phyloP scores from a whole-genome alignment of 1,139 yeast genomes.

The Debaryomycetaceae sp. region DNA sequence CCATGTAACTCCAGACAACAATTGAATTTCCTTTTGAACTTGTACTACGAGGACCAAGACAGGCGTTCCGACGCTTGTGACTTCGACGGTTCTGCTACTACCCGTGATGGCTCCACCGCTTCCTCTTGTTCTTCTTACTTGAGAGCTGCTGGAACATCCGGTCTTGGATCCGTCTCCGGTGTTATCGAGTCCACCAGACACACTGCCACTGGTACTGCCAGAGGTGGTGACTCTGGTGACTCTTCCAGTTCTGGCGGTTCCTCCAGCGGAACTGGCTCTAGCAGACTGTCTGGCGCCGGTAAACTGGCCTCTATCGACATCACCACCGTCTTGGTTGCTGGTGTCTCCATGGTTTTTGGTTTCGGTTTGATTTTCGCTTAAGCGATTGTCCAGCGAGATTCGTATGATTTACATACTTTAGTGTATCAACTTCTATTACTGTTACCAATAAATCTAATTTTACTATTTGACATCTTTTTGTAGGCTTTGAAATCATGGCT shows the following conservation, averaged over 20 bases:
- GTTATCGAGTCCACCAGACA: constrained; percentile 21
- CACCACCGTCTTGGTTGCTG: constrained; percentile 19
- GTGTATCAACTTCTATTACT: not conserved
- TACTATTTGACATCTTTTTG: not conserved
- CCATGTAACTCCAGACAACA: constrained; percentile 53
- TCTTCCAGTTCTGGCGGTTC: constrained; percentile 23
- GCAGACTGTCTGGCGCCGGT: constrained; percentile 10
- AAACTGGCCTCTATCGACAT: constrained; percentile 14
- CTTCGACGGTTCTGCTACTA: constrained; percentile 62
- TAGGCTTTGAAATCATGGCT: not conserved
- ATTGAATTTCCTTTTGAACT: constrained; percentile 59
- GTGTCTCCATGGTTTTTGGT: constrained; percentile 19
- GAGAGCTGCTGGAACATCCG: constrained; percentile 38
- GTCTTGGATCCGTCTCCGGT: constrained; percentile 36
- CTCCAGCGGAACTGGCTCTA: constrained; percentile 16
- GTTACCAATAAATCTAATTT: not conserved
- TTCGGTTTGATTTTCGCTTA: constrained; percentile 18
- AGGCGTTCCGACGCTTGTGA: constrained; percentile 52
- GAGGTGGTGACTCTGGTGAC: constrained; percentile 24
- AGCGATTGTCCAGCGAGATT: not conserved
- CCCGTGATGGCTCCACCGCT: constrained; percentile 46
- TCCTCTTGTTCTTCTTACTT: constrained; percentile 47
- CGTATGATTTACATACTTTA: not conserved
- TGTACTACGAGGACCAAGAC: constrained; percentile 52
- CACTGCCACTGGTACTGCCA: constrained; percentile 13